Evolutionary conservation across 2,329 filamentous ascomycete genomes (phyloP).

Genomic region (Nannizziopsis barbatae): DNA sequence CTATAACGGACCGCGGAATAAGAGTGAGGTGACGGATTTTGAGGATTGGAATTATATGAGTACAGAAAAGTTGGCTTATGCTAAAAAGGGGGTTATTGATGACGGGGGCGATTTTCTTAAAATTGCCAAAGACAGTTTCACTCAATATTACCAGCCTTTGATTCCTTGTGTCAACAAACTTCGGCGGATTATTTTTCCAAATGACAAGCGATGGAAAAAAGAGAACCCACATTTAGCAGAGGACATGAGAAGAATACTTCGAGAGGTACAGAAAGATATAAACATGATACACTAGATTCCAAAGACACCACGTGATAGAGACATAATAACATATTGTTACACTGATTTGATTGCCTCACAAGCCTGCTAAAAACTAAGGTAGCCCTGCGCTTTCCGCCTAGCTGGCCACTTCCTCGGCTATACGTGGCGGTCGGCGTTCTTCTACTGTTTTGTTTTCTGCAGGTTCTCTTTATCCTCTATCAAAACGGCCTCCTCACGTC

Average conservation of each 20-base stretch:
- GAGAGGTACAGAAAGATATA: neutral
- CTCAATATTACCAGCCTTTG: conserved; percentile 18
- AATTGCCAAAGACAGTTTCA: conserved; percentile 14
- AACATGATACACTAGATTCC: neutral
- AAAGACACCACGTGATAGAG: neutral
- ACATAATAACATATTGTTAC: too few species aligned
- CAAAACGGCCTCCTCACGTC: too few species aligned
- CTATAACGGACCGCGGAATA: too few species aligned
- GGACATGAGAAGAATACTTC: neutral
- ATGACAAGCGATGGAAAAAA: conserved; percentile 20
- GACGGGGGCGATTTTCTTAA: conserved; percentile 25
- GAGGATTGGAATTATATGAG: conserved; percentile 19
- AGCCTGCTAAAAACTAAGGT: too few species aligned
- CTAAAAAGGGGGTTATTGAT: conserved; percentile 19
- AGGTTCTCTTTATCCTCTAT: too few species aligned
- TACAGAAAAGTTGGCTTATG: conserved; percentile 14
- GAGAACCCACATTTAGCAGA: neutral
- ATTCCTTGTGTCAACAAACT: conserved; percentile 31
- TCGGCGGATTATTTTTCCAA: conserved; percentile 28
- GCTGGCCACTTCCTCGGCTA: too few species aligned
- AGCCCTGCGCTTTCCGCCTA: too few species aligned
- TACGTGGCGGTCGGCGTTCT: too few species aligned
- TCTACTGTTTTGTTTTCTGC: too few species aligned
- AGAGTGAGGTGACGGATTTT: too few species aligned
- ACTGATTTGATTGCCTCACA: too few species aligned